Evolutionary conservation across 192 early-diverging fungal genomes (phyloP).

Genomic region (Mortierella hygrophila): DNA sequence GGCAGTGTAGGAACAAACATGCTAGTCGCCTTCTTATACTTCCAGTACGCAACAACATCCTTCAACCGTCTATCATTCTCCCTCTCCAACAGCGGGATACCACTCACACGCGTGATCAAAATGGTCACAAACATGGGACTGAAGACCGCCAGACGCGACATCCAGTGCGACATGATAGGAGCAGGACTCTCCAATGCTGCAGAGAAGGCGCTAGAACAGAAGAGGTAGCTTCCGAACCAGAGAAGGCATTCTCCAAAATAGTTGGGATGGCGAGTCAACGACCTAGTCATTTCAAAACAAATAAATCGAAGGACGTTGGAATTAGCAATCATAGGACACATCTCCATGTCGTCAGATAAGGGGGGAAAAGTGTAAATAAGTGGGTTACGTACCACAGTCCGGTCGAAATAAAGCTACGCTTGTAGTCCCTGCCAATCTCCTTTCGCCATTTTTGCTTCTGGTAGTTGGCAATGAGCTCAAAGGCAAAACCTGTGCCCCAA

Average conservation of each 20-base stretch:
- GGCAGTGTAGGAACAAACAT: conserved; percentile 54
- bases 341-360: neutral
- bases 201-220: conserved; percentile 27
- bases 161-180: conserved; percentile 28
- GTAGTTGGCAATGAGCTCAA: conserved; percentile 42
- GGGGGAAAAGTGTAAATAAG: neutral
- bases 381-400: conserved; percentile 34
- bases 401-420: conserved; percentile 43
- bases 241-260: conserved; percentile 57
- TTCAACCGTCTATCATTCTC: conserved; percentile 48
- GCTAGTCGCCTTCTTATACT: conserved; percentile 50
- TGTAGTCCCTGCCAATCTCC: conserved; percentile 51
- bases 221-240: conserved; percentile 44
- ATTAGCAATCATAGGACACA: neutral
- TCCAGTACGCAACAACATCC: conserved; percentile 55
- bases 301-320: neutral
- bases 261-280: conserved; percentile 55
- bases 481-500: conserved; percentile 43
- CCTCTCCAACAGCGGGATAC: conserved; percentile 49
- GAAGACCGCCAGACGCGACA: conserved; percentile 33
- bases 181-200: neutral
- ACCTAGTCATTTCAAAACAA: conserved; percentile 16
- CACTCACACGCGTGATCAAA: conserved; percentile 55
- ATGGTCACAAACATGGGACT: conserved; percentile 52
- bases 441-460: conserved; percentile 51